phyloP scores from a whole-genome alignment of 2,329 filamentous ascomycete species.

The Pochonia chlamydosporia region DNA sequence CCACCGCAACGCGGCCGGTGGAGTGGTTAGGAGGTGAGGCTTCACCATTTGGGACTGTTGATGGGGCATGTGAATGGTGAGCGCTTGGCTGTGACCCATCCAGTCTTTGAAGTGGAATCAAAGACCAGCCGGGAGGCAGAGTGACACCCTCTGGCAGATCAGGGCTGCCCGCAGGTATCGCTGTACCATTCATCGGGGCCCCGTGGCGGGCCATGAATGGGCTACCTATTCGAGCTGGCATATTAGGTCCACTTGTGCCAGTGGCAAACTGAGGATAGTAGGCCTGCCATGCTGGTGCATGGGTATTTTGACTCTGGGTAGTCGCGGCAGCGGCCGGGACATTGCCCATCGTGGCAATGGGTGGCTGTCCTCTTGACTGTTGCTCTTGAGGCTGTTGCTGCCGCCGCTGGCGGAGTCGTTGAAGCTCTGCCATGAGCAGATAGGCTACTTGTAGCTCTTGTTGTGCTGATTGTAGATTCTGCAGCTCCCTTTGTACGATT shows the following conservation, averaged over 20 bases:
- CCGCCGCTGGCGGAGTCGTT: conserved; percentile 53
- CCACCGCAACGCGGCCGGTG: neutral
- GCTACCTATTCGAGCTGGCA: conserved; percentile 31
- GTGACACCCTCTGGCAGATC: conserved; percentile 59
- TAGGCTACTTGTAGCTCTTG: conserved; percentile 66
- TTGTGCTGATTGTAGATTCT: conserved; percentile 55
- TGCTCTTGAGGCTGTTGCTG: conserved; percentile 26
- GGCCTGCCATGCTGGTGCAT: conserved; percentile 13
- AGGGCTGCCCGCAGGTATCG: conserved; percentile 54
- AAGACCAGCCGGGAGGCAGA: conserved; percentile 59
- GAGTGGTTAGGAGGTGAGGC: conserved; percentile 8
- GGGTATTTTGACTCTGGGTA: conserved; percentile 12
- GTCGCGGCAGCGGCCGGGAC: conserved; percentile 6
- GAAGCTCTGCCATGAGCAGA: conserved; percentile 60
- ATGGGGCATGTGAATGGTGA: conserved; percentile 11
- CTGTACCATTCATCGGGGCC: conserved; percentile 35
- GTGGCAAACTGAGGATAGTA: conserved; percentile 12
- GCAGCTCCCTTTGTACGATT: conserved; percentile 62
- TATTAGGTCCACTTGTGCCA: conserved; percentile 16
- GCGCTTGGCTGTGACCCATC: conserved; percentile 27
- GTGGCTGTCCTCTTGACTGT: conserved; percentile 13
- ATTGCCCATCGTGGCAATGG: conserved; percentile 4
- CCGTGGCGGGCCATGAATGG: conserved; percentile 43
- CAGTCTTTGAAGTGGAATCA: conserved; percentile 54
- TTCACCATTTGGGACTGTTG: conserved; percentile 13